Conservation (phyloP, 2,329 filamentous ascomycete genomes). For the Aspergillus caelatus region DNA sequence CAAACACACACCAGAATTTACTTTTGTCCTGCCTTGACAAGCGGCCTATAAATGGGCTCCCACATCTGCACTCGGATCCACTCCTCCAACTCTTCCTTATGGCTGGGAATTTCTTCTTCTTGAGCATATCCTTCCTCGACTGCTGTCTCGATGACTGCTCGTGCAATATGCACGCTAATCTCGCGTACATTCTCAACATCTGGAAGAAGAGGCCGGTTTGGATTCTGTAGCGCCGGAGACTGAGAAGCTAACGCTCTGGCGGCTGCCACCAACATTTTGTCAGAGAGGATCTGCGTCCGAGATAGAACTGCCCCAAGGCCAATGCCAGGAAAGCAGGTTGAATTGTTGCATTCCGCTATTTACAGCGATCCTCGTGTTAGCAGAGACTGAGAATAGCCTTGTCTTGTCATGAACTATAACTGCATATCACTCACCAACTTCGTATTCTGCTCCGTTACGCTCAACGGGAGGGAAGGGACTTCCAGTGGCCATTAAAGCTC, state of each 20-base stretch:
- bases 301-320: constrained; percentile 77
- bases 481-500: constrained; percentile 78
- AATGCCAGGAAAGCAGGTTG: constrained; percentile 81
- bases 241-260: constrained; percentile 71
- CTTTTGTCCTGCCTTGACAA: constrained; percentile 16
- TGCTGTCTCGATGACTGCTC: constrained; percentile 72
- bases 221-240: constrained; percentile 69
- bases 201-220: constrained; percentile 69
- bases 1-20: not conserved
- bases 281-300: constrained; percentile 67
- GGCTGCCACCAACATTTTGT: constrained; percentile 81
- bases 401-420: not conserved
- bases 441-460: constrained; percentile 56
- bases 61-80: constrained; percentile 49
- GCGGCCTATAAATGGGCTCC: constrained; percentile 40
- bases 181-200: constrained; percentile 74
- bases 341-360: constrained; percentile 85
- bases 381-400: not conserved
- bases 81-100: constrained; percentile 37
- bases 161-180: constrained; percentile 77
- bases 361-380: constrained; percentile 36
- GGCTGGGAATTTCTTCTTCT: constrained; percentile 64
- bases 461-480: constrained; percentile 78
- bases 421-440: constrained; percentile 50
- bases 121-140: constrained; percentile 69